A percentile compares a stretch with the other conserved stretches of the same genome.
Evolutionary conservation across 345 rosid species (phyloP).

Genomic region (Dovyalis caffra): DNA sequence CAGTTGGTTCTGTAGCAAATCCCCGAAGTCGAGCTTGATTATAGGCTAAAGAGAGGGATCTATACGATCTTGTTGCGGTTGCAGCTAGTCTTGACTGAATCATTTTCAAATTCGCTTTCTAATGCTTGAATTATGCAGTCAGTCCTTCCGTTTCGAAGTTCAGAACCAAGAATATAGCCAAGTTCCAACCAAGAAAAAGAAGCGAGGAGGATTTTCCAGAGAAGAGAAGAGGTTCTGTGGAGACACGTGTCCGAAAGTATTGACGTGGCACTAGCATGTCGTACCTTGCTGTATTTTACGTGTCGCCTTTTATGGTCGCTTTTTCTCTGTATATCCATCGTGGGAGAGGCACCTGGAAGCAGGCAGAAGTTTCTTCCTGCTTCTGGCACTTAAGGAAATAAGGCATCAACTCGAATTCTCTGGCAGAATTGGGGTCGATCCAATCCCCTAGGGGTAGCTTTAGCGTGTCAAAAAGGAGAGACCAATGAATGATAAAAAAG

Average conservation of each 20-base stretch:
- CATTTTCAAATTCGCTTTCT: conserved; percentile 1
- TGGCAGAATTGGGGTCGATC: no score
- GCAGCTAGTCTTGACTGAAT: conserved; percentile 43
- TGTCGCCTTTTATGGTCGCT: conserved; percentile 3
- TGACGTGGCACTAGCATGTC: conserved; percentile 28
- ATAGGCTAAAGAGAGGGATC: conserved; percentile 3
- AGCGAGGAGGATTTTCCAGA: conserved; percentile 19
- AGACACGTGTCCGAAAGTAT: not conserved
- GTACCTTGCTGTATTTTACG: conserved; percentile 6
- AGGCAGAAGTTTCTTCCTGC: conserved; percentile 12
- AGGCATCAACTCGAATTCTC: not conserved
- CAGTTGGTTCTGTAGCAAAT: conserved; percentile 29
- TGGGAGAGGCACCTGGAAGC: conserved; percentile 7
- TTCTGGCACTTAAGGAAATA: not conserved
- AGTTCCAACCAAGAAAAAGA: not conserved
- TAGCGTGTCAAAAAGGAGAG: no score
- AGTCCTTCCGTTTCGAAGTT: not conserved
- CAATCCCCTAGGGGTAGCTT: no score
- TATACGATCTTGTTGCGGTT: conserved; percentile 21
- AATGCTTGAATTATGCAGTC: not conserved
- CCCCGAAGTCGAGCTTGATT: conserved; percentile 14
- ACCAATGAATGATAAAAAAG: no score
- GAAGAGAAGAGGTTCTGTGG: not conserved
- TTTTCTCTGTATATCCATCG: not conserved
- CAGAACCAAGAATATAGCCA: not conserved